These are phyloP conservation scores for Alisma plantagoaquatica DNA, from an alignment of 106 monocot genomes.

Conservation along the genomic window DNA sequence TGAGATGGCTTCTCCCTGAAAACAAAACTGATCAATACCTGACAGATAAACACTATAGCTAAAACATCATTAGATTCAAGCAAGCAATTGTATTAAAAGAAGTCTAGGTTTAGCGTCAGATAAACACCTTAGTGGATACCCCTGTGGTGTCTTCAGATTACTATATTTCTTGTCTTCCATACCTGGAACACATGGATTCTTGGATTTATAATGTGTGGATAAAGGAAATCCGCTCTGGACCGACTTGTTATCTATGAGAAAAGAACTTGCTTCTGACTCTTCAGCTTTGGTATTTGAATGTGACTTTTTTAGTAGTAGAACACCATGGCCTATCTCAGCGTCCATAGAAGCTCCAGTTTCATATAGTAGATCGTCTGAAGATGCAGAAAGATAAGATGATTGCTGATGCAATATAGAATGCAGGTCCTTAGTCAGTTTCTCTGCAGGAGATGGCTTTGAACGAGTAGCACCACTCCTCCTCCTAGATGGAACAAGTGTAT, in stretches of 20 bases:
- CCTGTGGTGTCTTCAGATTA: slow-evolving; percentile 22
- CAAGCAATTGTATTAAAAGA: too few species aligned
- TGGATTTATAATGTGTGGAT: slow-evolving; percentile 34
- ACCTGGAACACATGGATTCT: slow-evolving; percentile 11
- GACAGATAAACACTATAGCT: too few species aligned
- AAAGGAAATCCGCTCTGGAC: slow-evolving; percentile 30
- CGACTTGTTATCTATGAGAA: slow-evolving; percentile 43
- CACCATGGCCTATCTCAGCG: slow-evolving; percentile 76
- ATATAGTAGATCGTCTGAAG: slow-evolving; percentile 71
- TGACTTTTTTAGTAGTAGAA: slow-evolving; percentile 64
- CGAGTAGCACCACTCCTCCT: slow-evolving; percentile 52
- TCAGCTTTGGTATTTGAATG: slow-evolving; percentile 57
- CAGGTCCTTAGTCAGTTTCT: slow-evolving; percentile 86
- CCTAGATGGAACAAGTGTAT: slow-evolving; percentile 63
- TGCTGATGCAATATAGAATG: slow-evolving; percentile 72
- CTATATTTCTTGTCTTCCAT: slow-evolving; percentile 20
- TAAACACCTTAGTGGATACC: slow-evolving; percentile 35
- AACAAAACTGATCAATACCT: too few species aligned
- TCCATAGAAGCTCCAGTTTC: slow-evolving; percentile 49
- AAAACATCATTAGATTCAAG: too few species aligned
- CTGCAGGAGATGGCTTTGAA: slow-evolving; percentile 63
- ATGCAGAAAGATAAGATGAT: slow-evolving; percentile 45
- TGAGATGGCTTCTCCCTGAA: slow-evolving; percentile 35
- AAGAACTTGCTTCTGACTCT: slow-evolving; percentile 97
- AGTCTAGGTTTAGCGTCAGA: too few species aligned